These are phyloP conservation scores for Terana coerulea DNA, from an alignment of 768 basidiomycete genomes.

Conservation along the genomic window DNA sequence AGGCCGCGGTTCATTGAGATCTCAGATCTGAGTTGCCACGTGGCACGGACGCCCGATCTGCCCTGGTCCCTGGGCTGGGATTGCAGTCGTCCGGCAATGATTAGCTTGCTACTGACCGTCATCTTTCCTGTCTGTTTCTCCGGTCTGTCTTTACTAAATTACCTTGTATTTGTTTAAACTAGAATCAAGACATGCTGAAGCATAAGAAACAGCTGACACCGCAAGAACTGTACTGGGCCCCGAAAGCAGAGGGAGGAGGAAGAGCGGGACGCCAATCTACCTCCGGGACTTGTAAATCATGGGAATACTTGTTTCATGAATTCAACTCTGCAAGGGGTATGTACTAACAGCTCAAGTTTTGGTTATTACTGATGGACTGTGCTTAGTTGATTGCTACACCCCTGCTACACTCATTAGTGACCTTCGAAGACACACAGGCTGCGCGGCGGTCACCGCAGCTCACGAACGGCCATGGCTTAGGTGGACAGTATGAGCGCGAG, in stretches of 20 bases:
- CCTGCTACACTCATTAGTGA: constrained; percentile 52
- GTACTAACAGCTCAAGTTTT: constrained; percentile 26
- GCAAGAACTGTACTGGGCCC: constrained; percentile 59
- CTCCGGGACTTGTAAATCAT: constrained; percentile 75
- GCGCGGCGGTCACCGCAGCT: constrained; percentile 60
- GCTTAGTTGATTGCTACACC: constrained; percentile 64
- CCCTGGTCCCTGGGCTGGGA: background rate
- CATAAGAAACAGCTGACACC: constrained; percentile 49
- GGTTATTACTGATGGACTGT: background rate
- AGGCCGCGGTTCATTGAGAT: background rate
- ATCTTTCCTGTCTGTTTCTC: constrained; percentile 6
- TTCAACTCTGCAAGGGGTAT: constrained; percentile 84
- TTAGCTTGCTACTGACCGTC: background rate
- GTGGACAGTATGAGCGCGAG: constrained; percentile 46
- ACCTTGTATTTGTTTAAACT: background rate
- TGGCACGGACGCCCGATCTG: too few relatives aligned
- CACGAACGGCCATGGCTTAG: constrained; percentile 59
- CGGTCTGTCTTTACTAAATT: constrained; percentile 1
- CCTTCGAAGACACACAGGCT: constrained; percentile 49
- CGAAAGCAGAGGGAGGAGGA: constrained; percentile 59
- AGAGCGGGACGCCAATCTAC: constrained; percentile 56
- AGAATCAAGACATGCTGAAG: constrained; percentile 18
- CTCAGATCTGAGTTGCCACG: too few relatives aligned
- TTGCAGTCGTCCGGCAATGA: background rate
- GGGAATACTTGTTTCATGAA: constrained; percentile 97